phyloP scores from a whole-genome alignment of 768 basidiomycete genomes.

The Pholiota conissans region DNA sequence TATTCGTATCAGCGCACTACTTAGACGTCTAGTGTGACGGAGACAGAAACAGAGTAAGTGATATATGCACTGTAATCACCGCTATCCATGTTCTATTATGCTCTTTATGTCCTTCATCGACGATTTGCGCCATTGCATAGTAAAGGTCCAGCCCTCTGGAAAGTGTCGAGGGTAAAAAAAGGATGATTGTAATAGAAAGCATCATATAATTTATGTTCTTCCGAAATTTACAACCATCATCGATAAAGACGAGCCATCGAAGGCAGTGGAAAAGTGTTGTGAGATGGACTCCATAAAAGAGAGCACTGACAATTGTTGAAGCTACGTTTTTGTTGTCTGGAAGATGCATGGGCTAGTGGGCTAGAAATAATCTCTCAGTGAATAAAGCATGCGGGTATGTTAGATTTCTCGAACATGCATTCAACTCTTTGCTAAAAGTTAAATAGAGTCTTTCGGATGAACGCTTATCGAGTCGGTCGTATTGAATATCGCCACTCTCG shows the following conservation, averaged over 20 bases:
- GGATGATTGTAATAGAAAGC: neutral
- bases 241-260: constrained; percentile 12
- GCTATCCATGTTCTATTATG: neutral
- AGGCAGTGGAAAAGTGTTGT: constrained; percentile 6
- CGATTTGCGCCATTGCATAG: neutral
- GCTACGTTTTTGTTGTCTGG: neutral
- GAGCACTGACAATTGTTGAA: neutral
- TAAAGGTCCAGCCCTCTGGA: neutral
- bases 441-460: too few relatives aligned
- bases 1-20: constrained; percentile 6
- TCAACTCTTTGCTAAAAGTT: too few relatives aligned
- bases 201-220: constrained; percentile 6
- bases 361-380: too few relatives aligned
- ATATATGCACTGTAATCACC: neutral
- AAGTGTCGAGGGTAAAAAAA: neutral
- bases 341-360: too few relatives aligned
- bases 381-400: too few relatives aligned
- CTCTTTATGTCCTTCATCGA: neutral
- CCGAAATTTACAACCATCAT: constrained; percentile 7
- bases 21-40: too few relatives aligned
- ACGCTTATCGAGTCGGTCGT: too few relatives aligned
- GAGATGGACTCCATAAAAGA: constrained; percentile 5
- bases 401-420: too few relatives aligned
- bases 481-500: too few relatives aligned
- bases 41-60: neutral